Evolutionary conservation across 1,284 basidiomycete species (phyloP).

Genomic region (Apiotrichum gracile): DNA sequence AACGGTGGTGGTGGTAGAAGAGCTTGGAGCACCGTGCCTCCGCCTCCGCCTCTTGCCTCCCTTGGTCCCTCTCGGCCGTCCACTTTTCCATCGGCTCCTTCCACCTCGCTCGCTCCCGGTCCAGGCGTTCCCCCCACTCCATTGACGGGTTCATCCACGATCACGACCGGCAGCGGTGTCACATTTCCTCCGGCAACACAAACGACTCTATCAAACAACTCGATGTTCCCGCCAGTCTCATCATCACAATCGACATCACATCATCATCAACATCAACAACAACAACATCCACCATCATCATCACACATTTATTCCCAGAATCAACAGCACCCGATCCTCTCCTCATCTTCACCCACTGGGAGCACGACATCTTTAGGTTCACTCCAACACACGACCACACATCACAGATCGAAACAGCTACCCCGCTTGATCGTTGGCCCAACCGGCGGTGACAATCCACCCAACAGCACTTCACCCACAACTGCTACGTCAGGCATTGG

Average conservation of each 20-base stretch:
- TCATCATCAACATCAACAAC: constrained; percentile 1
- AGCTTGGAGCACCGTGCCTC: too few relatives aligned
- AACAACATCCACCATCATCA: background rate
- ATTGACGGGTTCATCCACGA: too few relatives aligned
- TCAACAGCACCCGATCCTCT: background rate
- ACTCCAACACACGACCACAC: background rate
- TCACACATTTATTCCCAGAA: background rate
- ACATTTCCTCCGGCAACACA: too few relatives aligned
- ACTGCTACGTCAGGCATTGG: background rate
- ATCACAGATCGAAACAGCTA: background rate
- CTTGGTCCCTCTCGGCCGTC: too few relatives aligned
- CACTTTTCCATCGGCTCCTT: too few relatives aligned
- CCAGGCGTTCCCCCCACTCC: too few relatives aligned
- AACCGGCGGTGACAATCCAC: background rate
- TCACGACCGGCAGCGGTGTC: too few relatives aligned
- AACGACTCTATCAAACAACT: too few relatives aligned
- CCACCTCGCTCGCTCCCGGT: too few relatives aligned
- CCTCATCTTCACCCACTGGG: background rate
- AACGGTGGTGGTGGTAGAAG: too few relatives aligned
- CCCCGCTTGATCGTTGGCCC: background rate
- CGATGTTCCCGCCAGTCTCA: background rate
- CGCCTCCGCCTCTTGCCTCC: too few relatives aligned
- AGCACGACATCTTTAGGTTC: background rate
- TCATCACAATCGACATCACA: background rate
- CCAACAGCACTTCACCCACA: background rate